Evolutionary conservation across 1,284 basidiomycete species (phyloP), one percentile per base, ranked within the genome.

Genomic region (Irpex lacteus): DNA sequence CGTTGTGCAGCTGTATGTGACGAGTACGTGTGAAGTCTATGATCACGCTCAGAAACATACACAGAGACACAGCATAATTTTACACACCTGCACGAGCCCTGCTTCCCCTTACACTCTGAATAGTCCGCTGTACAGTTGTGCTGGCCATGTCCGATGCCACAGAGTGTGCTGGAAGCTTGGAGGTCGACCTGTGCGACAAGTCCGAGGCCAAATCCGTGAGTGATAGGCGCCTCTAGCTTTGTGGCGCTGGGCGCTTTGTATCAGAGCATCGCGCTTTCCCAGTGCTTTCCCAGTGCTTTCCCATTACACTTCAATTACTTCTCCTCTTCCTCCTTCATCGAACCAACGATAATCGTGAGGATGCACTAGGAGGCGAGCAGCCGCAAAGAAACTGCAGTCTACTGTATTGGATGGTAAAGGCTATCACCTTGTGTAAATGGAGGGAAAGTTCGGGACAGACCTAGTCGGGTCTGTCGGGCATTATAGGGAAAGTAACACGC

Each of bases 1-100:
- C 70, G 65, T 80, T 79, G 44, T 58, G 61, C 4, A 66, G 11
- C 21, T 60, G 44, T 44, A 63, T 37, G 47, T 56, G 54, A 56
- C 54, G 54, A 36, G 54, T 56, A 56, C 32, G 19, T 36, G 26
- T 34, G 32, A 34, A 2, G 54, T 36, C 50, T 52, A 21, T 21
- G 50, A 52, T 8, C 15, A 18, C 50, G 13, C 18, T 18, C 18
- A 52, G 19, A 18, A 18, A 8, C n/a, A n/a, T 9, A 13, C 7
- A 18, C 7, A 8, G 19, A 18, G n/a, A 8, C 50, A 52, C 7
- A n/a, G 50, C 50, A 52, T 18, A 6, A 13, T 44, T 44, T 44
- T 44, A 44, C 40, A 44, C 15, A 44, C 40, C 40, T 11, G 40
- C 40, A 44, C 40, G 40, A 5, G 15, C 40, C 15, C 40, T 44